These are phyloP conservation scores for Leishmania major DNA, from an alignment of 208 protist genomes.

Conservation along the genomic window DNA sequence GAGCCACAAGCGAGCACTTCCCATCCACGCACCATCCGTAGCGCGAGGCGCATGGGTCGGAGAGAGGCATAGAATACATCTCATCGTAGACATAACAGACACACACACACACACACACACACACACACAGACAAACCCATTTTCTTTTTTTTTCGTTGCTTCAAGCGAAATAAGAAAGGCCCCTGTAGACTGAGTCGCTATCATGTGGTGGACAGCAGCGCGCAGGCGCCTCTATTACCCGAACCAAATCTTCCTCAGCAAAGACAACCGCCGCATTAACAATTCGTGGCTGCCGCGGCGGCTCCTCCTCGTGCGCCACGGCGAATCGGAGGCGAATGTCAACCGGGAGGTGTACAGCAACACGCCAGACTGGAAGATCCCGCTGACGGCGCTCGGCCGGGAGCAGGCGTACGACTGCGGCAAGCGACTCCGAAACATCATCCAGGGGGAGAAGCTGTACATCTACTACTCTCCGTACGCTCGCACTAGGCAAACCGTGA, in stretches of 20 bases:
- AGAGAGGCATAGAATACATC: not conserved
- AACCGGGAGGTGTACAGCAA: constrained; percentile 78
- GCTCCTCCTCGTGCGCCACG: constrained; percentile 85
- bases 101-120: not conserved
- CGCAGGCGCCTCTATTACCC: constrained; percentile 32
- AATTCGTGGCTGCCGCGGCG: constrained; percentile 75
- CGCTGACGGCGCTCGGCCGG: constrained; percentile 75
- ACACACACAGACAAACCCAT: not conserved
- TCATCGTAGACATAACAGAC: not conserved
- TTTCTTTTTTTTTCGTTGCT: not conserved
- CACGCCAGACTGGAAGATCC: constrained; percentile 91
- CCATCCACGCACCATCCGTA: not conserved
- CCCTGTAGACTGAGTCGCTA: not conserved
- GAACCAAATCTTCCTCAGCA: constrained; percentile 33
- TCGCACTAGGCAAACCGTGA: constrained; percentile 85
- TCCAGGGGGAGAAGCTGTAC: constrained; percentile 79
- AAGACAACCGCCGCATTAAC: constrained; percentile 19
- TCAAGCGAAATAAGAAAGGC: not conserved
- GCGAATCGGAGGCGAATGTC: constrained; percentile 86
- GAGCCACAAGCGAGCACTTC: not conserved
- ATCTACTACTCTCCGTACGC: constrained; percentile 92
- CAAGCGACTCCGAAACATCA: constrained; percentile 62
- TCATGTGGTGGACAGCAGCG: constrained; percentile 20
- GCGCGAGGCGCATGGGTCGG: not conserved
- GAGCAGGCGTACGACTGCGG: constrained; percentile 89